Percentiles rank a stretch among this genome's conserved stretches.
Evolutionary conservation across 371 early-diverging fungal species (phyloP).

Genomic region (Mucor irregularis): DNA sequence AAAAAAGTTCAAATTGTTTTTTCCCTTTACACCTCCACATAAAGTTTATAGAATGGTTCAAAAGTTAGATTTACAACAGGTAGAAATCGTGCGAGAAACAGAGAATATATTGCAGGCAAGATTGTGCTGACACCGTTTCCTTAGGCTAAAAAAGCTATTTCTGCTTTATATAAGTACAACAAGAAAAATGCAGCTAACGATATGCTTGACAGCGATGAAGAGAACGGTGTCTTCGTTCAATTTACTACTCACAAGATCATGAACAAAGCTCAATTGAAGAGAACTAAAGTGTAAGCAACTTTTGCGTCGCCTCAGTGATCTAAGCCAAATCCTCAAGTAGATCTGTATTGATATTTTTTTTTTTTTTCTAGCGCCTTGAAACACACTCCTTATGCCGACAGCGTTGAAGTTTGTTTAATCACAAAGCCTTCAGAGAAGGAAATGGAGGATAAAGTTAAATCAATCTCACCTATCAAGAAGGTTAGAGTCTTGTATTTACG

Average conservation of each 20-base stretch:
- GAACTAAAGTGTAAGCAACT: slow-evolving; percentile 8
- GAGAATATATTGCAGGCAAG: not conserved
- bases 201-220: slow-evolving; percentile 14
- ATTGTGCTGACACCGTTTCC: not conserved
- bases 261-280: slow-evolving; percentile 14
- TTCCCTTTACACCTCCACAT: not conserved
- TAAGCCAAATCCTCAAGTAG: not conserved
- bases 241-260: slow-evolving; percentile 21
- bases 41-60: slow-evolving; percentile 1
- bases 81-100: not conserved
- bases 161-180: slow-evolving; percentile 23
- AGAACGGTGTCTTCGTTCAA: slow-evolving; percentile 7
- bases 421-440: slow-evolving; percentile 7
- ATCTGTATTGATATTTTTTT: not conserved
- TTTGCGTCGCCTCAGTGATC: not conserved
- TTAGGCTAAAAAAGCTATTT: slow-evolving; percentile 23
- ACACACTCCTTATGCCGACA: slow-evolving; percentile 6
- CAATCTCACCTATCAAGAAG: slow-evolving; percentile 14
- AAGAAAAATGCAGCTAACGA: slow-evolving; percentile 6
- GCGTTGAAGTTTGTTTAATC: slow-evolving; percentile 18
- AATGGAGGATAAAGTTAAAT: slow-evolving; percentile 10
- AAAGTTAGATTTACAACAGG: slow-evolving; percentile 19
- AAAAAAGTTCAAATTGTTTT: not conserved
- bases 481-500: not conserved
- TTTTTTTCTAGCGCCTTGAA: slow-evolving; percentile 8